Evolutionary conservation across 352 stramenopile genomes (phyloP).

Genomic region (Globisporangium camurandrum): DNA sequence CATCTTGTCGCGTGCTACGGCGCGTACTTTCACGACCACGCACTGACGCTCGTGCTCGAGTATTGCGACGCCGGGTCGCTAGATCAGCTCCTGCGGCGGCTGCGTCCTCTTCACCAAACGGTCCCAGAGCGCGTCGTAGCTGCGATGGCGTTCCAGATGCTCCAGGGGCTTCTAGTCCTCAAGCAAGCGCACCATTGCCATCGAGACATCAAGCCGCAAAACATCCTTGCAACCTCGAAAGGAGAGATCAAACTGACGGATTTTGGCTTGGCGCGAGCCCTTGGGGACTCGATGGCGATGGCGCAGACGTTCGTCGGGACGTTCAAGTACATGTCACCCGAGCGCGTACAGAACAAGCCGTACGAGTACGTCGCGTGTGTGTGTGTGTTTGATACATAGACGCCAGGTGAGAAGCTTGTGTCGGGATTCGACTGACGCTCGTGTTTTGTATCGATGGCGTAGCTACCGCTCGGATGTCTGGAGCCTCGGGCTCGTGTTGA

Average conservation of each 20-base stretch:
- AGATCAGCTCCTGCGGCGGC: slow-evolving; percentile 28
- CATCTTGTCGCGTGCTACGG: slow-evolving; percentile 62
- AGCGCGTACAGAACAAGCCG: slow-evolving; percentile 81
- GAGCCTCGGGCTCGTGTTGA: slow-evolving; percentile 66
- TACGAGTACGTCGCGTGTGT: slow-evolving; percentile 71
- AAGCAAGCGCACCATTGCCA: slow-evolving; percentile 81
- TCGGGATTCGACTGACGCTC: no score
- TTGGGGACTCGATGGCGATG: slow-evolving; percentile 67
- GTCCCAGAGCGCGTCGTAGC: slow-evolving; percentile 44
- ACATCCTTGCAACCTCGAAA: slow-evolving; percentile 82
- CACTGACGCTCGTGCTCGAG: slow-evolving; percentile 59
- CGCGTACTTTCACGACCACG: slow-evolving; percentile 68
- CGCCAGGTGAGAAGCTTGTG: no score
- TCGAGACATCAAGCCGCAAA: slow-evolving; percentile 91
- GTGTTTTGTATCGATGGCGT: no score
- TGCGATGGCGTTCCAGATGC: slow-evolving; percentile 50
- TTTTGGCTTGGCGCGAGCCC: slow-evolving; percentile 61
- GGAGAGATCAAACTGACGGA: slow-evolving; percentile 80
- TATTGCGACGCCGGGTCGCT: slow-evolving; percentile 58
- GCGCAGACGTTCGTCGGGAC: slow-evolving; percentile 88
- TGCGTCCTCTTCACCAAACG: slow-evolving; percentile 1
- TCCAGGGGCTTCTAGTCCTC: slow-evolving; percentile 51
- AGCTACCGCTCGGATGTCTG: slow-evolving; percentile 80
- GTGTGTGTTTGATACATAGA: no score
- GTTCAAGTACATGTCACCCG: slow-evolving; percentile 91